A percentile compares a stretch with the other conserved stretches of the same genome.
Conservation (phyloP, 1,139 yeast species). For the Trichomonascaceae sp. region DNA sequence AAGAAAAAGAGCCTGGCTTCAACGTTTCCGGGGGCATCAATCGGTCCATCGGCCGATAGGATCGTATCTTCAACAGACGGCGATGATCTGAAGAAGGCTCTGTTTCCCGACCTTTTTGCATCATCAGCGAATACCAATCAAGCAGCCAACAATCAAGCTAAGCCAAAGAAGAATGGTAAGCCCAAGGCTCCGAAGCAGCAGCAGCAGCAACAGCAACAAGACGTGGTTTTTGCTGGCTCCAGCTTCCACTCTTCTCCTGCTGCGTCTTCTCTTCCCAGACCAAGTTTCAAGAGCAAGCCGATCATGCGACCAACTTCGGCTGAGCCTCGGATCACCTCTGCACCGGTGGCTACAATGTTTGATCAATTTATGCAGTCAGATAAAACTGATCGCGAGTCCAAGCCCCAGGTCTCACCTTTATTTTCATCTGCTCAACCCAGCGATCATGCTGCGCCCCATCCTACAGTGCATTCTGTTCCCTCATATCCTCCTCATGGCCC, state of each 20-base stretch:
- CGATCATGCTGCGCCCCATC: no score
- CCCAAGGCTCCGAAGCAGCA: conserved; percentile 1
- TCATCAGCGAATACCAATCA: not conserved
- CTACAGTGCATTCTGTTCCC: no score
- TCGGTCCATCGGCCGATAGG: no score
- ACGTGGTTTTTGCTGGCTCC: conserved; percentile 26
- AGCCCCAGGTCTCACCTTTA: no score
- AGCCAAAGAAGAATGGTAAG: not conserved
- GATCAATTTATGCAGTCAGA: conserved; percentile 17
- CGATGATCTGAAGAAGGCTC: conserved; percentile 13
- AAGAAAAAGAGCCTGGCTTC: not conserved
- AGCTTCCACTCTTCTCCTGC: conserved; percentile 32
- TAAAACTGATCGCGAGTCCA: conserved; percentile 10
- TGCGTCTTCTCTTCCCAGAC: conserved; percentile 31
- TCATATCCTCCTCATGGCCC: no score
- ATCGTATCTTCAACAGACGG: no score
- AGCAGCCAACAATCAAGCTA: not conserved
- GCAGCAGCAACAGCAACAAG: conserved; percentile 2
- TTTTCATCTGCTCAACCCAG: no score
- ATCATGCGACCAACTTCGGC: conserved; percentile 6
- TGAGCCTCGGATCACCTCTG: conserved; percentile 2
- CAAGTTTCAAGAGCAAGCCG: conserved; percentile 20
- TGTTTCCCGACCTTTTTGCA: conserved; percentile 17
- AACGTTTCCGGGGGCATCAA: no score
- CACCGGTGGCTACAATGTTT: conserved; percentile 10